phyloP scores from a whole-genome alignment of 345 rosid genomes.

The Eucalyptus caleyi region DNA sequence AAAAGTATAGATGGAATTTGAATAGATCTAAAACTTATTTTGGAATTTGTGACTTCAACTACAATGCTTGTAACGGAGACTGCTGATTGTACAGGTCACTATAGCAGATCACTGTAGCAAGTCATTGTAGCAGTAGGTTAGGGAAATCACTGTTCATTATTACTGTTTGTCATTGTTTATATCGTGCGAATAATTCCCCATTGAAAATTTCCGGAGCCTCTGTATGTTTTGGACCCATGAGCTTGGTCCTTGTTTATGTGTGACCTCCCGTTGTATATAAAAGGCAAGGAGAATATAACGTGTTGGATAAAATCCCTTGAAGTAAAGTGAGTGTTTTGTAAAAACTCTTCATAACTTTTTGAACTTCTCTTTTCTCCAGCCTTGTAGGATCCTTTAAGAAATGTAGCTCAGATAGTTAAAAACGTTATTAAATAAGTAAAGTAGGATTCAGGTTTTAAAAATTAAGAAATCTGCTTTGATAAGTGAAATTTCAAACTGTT shows the following conservation, averaged over 20 bases:
- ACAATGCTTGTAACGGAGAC: rapidly evolving
- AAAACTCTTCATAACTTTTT: too few relatives aligned
- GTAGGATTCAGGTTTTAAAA: not conserved
- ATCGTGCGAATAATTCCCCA: rapidly evolving
- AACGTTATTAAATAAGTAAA: not conserved
- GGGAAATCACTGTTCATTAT: too few relatives aligned
- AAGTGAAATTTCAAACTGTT: too few relatives aligned
- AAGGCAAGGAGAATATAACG: rapidly evolving
- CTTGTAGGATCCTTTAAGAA: rapidly evolving
- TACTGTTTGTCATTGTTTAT: rapidly evolving
- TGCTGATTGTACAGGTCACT: rapidly evolving
- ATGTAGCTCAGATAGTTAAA: too few relatives aligned
- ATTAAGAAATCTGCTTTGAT: too few relatives aligned
- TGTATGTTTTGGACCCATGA: rapidly evolving
- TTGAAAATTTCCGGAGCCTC: rapidly evolving
- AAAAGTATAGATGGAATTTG: rapidly evolving
- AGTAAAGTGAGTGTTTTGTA: too few relatives aligned
- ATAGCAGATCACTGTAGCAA: too few relatives aligned
- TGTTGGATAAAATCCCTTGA: rapidly evolving
- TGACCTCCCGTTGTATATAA: rapidly evolving
- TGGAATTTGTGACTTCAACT: too few relatives aligned
- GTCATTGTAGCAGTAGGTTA: rapidly evolving
- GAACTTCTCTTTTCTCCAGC: rapidly evolving
- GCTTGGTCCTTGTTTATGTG: too few relatives aligned
- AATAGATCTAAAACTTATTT: too few relatives aligned